Evolutionary conservation across 139 green algal genomes (phyloP), one percentile per base, ranked within the genome.

Genomic region (Closterium sp.): DNA sequence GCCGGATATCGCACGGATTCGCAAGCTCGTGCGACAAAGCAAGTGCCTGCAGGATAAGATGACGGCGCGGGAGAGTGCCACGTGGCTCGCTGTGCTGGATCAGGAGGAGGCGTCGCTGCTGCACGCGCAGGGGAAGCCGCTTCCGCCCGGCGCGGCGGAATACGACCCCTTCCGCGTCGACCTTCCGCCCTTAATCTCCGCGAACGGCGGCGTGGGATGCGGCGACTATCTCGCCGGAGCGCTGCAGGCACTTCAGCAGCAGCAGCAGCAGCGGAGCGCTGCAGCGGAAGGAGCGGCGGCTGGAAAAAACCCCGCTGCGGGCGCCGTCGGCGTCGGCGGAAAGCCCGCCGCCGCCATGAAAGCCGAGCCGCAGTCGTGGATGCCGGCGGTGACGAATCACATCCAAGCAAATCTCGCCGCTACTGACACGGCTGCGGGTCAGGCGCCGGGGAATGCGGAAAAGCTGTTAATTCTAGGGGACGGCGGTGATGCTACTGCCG

Each of bases 1-100:
- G 24, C 92, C 92, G 31, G 92, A 94, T 28, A 92, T 94, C 13
- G 84, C 85, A n/a, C 94, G 94, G 28, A 91, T 94, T 21, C 21
- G 92, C 34, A 93, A 93, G 42, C 92, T 94, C 31, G 92, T 94
- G 24, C 89, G 89, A 21, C 92, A 94, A 85, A 89, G 38, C 79
- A 94, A 94, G 92, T 93, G 90, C 38, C 31, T 92, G 38, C 92
- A 94, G 89, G 92, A 94, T 31, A 94, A 94, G 89, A 94, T 94
- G 92, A 94, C 92, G 34, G 92, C 92, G 62, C 89, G 92, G 9
- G 92, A 94, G 86, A 94, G 90, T 28, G 92, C 92, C 38, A 94
- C 92, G n/a, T 94, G 92, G 92, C 90, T 94, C 6, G 89, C 89
- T n/a, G 92, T 94, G 21, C 92, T 94, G 22, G 31, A 91, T 27